A percentile compares a stretch with the other conserved stretches of the same genome.
These are phyloP conservation scores for Paecilomyces fulvus DNA, from an alignment of 2,329 filamentous ascomycete genomes.

Conservation along the genomic window DNA sequence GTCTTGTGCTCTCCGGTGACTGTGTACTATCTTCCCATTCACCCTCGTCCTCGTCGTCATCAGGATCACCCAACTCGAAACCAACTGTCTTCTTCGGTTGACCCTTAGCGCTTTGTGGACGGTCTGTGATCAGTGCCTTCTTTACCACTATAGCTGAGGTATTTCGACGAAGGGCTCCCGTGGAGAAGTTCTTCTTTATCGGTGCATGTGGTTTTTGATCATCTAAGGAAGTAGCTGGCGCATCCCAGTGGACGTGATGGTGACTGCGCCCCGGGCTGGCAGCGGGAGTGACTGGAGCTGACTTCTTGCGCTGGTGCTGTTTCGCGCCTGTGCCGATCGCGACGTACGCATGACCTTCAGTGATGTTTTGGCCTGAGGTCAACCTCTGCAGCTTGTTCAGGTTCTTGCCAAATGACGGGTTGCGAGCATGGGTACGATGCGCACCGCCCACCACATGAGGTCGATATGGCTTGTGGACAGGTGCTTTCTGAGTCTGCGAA, in stretches of 20 bases:
- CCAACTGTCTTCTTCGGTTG: slow-evolving; percentile 38
- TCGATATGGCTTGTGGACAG: slow-evolving; percentile 29
- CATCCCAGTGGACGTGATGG: slow-evolving; percentile 35
- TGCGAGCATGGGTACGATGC: slow-evolving; percentile 33
- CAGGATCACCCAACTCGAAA: slow-evolving; percentile 37
- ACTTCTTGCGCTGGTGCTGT: slow-evolving; percentile 40
- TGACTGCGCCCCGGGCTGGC: slow-evolving; percentile 29
- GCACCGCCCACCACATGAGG: slow-evolving; percentile 35
- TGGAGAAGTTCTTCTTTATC: slow-evolving; percentile 40
- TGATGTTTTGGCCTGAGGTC: slow-evolving; percentile 19
- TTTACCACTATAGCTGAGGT: slow-evolving; percentile 28
- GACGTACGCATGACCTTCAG: slow-evolving; percentile 15
- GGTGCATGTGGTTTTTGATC: slow-evolving; percentile 24
- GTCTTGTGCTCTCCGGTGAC: slow-evolving; percentile 39
- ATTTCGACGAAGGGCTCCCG: slow-evolving; percentile 33
- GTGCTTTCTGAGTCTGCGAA: slow-evolving; percentile 22
- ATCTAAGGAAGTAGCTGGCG: slow-evolving; percentile 25
- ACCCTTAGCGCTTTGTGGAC: slow-evolving; percentile 24
- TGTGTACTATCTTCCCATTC: slow-evolving; percentile 43
- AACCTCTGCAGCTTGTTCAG: slow-evolving; percentile 36
- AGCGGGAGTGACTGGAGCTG: slow-evolving; percentile 35
- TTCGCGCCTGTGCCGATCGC: slow-evolving; percentile 12
- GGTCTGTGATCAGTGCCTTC: slow-evolving; percentile 29
- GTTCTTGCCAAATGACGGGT: slow-evolving; percentile 36
- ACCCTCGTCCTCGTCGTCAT: slow-evolving; percentile 38